A percentile compares a stretch with the other conserved stretches of the same genome.
These are phyloP conservation scores for Pichia thaimueangensis DNA, from an alignment of 805 yeast species.

Conservation along the genomic window DNA sequence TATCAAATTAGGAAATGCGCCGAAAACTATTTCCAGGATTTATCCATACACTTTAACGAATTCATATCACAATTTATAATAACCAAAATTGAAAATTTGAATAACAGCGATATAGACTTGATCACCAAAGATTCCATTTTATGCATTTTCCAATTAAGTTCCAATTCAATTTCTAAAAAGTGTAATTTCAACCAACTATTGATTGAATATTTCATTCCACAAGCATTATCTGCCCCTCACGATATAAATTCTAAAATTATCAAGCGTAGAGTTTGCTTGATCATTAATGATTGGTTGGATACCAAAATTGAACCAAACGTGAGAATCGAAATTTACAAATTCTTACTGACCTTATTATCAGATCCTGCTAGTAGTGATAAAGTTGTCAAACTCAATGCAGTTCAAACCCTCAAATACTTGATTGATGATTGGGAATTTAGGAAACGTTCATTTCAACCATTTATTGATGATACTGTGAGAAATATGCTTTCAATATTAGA, in stretches of 20 bases:
- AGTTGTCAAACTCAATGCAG: conserved; percentile 74
- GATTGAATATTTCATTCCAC: conserved; percentile 59
- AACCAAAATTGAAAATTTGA: conserved; percentile 47
- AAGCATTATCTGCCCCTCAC: conserved; percentile 38
- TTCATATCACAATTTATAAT: conserved; percentile 48
- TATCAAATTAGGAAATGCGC: conserved; percentile 82
- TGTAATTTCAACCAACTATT: conserved; percentile 67
- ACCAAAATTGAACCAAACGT: conserved; percentile 31
- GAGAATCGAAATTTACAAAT: conserved; percentile 50
- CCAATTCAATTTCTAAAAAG: conserved; percentile 54
- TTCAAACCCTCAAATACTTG: conserved; percentile 59
- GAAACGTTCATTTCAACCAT: conserved; percentile 62
- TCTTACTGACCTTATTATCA: conserved; percentile 42
- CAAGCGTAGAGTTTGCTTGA: conserved; percentile 68
- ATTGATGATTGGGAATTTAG: conserved; percentile 86
- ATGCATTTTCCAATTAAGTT: conserved; percentile 75
- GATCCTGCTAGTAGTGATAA: conserved; percentile 51
- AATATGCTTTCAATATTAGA: conserved; percentile 45
- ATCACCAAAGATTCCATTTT: conserved; percentile 73
- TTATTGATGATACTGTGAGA: conserved; percentile 43
- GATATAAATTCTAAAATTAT: conserved; percentile 54
- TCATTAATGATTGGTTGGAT: conserved; percentile 72
- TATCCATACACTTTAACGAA: conserved; percentile 58
- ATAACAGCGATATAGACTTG: conserved; percentile 34
- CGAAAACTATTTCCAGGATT: conserved; percentile 73